A percentile compares a stretch with the other conserved stretches of the same genome.
These are phyloP conservation scores for Lipomyces spencermartinsiae DNA, from an alignment of 805 yeast genomes.

Conservation along the genomic window DNA sequence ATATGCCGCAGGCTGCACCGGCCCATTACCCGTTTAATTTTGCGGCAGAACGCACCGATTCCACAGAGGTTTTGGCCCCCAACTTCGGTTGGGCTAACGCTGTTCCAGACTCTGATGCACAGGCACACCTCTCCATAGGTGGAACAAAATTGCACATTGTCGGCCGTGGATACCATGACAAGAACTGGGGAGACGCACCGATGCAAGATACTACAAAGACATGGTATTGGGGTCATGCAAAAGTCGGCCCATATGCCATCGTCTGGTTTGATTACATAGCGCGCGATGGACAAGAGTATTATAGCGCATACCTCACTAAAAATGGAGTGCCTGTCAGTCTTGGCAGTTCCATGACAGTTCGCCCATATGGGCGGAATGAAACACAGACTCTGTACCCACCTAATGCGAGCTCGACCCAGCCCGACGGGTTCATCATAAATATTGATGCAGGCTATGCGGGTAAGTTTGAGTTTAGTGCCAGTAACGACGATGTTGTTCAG, in stretches of 20 bases:
- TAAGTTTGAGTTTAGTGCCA: not conserved
- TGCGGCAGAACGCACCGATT: conserved; percentile 4
- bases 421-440: conserved; percentile 11
- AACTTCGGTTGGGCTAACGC: conserved; percentile 19
- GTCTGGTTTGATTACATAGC: conserved; percentile 10
- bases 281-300: conserved; percentile 3
- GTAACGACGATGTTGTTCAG: too few relatives aligned
- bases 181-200: conserved; percentile 15
- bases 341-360: not conserved
- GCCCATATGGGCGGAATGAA: conserved; percentile 2
- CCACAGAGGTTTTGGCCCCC: conserved; percentile 5
- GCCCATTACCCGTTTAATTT: conserved; percentile 13
- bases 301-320: conserved; percentile 10
- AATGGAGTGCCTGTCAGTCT: conserved; percentile 4
- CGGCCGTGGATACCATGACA: conserved; percentile 19
- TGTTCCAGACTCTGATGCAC: conserved; percentile 15
- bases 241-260: conserved; percentile 13
- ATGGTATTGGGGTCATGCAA: conserved; percentile 24
- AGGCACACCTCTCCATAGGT: conserved; percentile 3
- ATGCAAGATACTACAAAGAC: not conserved
- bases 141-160: conserved; percentile 5
- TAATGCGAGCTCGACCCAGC: not conserved
- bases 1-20: conserved; percentile 5
- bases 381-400: not conserved
- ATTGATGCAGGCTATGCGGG: conserved; percentile 8